Base-by-base conservation (phyloP, 768 basidiomycete genomes). In the Rhodotorula kratochvilovae region DNA sequence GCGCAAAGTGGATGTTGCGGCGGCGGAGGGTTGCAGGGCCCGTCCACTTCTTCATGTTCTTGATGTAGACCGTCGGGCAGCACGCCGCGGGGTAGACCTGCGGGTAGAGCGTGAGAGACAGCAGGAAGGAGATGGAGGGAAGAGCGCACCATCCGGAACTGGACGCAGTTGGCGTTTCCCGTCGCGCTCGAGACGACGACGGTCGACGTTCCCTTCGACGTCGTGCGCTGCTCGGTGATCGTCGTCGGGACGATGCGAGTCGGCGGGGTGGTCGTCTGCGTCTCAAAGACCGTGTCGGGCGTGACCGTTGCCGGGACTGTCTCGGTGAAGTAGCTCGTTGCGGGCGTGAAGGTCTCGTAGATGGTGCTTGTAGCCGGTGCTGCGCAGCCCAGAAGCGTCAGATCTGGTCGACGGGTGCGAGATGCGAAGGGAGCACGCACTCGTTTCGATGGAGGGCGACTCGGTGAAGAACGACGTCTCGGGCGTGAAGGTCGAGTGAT, bases 51-150 rank as follows among this genome's bases (percentile, higher is more conserved):
- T 53, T 53, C n/a, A 53, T 13, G 15, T 27, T n/a, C 51, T 53
- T 53, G 51, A 53, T 53, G 51, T 53, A 53, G 13, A n/a, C 51
- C 13, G 51, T 53, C 51, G 51, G 51, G n/a, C 51, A 53, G 51
- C 51, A 53, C 27, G 51, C 13, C 15, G 51, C 27, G 13, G 51
- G 51, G 15, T 53, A 53, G 15, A 53, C 51, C 51, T 53, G 51
- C 3, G 4, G 27, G 51, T 1, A 3, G n/a, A 53, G 16, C n/a
- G n/a, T 27, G n/a, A 12, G n/a, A 10, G 50, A 25, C 5, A 11
- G 48, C 10, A 1, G 48, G 1, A n/a, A 10, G 27, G 25, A 11
- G 10, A 27, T 8, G 27, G 11, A 10, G 27, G 48, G 23, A 23
- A 10, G 25, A n/a, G 11, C 51, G n/a, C 13, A 53, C 51, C 51